phyloP scores from a whole-genome alignment of 2,329 filamentous ascomycete genomes.

The Neonectria ditissima region DNA sequence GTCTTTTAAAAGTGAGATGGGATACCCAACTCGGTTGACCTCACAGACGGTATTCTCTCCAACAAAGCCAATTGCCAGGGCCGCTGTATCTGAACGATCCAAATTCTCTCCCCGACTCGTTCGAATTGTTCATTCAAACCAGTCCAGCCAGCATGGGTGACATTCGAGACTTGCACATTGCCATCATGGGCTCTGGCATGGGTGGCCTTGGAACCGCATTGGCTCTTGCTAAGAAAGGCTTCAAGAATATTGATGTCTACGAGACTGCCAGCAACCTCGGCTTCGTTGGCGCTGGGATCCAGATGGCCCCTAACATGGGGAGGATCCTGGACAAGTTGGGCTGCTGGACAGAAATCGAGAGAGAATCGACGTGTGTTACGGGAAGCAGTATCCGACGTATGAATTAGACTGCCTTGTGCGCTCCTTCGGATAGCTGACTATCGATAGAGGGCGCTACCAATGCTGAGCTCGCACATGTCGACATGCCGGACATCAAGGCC shows the following conservation, averaged over 20 bases:
- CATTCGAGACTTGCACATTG: conserved; percentile 37
- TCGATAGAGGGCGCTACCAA: conserved; percentile 74
- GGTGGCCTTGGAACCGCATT: conserved; percentile 56
- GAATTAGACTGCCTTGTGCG: background rate
- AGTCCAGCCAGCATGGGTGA: conserved; percentile 29
- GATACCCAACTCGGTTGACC: background rate
- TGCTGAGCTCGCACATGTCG: conserved; percentile 76
- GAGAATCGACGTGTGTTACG: conserved; percentile 41
- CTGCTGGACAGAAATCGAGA: conserved; percentile 74
- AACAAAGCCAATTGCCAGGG: background rate
- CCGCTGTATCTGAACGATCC: background rate
- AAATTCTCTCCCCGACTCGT: background rate
- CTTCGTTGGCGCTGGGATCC: conserved; percentile 82
- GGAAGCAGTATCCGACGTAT: conserved; percentile 47
- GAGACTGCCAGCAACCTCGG: conserved; percentile 42
- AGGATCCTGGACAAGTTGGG: conserved; percentile 79
- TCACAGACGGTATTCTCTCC: background rate
- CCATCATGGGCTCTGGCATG: conserved; percentile 50
- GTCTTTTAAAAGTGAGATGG: background rate
- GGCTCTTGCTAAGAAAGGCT: conserved; percentile 48
- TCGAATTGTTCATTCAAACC: background rate
- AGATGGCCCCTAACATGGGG: conserved; percentile 85
- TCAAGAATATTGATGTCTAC: conserved; percentile 44
- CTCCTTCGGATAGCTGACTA: conserved; percentile 12
- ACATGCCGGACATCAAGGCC: conserved; percentile 73